Base-by-base conservation (phyloP, 106 monocot genomes). In the Gastrodia elata region DNA sequence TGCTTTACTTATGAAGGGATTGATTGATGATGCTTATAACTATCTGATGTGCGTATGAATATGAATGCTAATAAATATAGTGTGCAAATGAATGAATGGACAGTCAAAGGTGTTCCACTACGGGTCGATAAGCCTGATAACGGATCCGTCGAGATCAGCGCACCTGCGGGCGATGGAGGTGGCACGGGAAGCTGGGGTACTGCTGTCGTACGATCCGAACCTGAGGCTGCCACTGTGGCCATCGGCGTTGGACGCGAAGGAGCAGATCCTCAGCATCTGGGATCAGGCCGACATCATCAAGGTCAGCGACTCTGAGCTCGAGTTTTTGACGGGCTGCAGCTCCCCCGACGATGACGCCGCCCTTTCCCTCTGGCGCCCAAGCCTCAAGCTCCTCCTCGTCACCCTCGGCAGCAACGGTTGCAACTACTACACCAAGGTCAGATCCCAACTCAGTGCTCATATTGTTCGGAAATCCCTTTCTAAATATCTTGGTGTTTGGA, bases 101-200 rank as follows among this genome's bases (percentile, higher is more conserved):
- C 71, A 87, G 84, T 81, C 81, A 67, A 82, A 78, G 65, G 82
- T 80, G 40, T 84, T 87, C 74, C 87, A 87, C 76, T 82, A 79
- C 67, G 87, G 87, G 8, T 87, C 87, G 28, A 87, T 87, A 69
- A 87, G 87, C 46, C 77, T 87, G 41, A 87, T 87, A 33, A 70
- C 83, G 20, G 87, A 87, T 40, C 87, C 87, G 41, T 87, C 84
- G 40, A 76, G 81, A 38, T 81, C 84, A 5, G 74, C 87, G 22
- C 84, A 87, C 44, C 32, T 78, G 16, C 72, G 72, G 68, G 87
- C 87, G 38, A 49, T 73, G 27, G 81, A 81, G 65, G 78, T 74
- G 11, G 83, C 87, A 2, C 81, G 84, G 70, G 81, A 82, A 46
- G 76, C 81, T 34, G 87, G 83, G 27, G 78, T 73, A 2, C 38